phyloP scores from a whole-genome alignment of 768 basidiomycete species.

The Calocybe indica region DNA sequence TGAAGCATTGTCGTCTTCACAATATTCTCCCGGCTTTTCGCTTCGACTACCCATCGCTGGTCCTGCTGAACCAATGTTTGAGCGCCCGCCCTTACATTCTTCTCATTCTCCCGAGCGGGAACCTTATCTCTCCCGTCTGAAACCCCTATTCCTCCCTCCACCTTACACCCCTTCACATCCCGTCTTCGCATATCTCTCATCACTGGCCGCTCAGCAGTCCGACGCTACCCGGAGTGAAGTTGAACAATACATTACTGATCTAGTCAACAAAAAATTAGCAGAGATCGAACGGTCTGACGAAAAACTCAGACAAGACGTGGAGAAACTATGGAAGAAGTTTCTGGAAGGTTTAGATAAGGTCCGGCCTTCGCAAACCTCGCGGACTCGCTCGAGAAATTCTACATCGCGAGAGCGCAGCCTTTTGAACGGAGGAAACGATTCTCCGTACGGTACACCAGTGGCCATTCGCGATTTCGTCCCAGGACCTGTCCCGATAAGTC shows the following conservation, averaged over 20 bases:
- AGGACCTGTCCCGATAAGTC: slow-evolving; percentile 17
- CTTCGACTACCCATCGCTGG: slow-evolving; percentile 23
- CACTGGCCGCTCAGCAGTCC: slow-evolving; percentile 50
- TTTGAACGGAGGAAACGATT: slow-evolving; percentile 12
- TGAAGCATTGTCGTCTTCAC: slow-evolving; percentile 30
- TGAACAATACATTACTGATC: slow-evolving; percentile 49
- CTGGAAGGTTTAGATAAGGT: slow-evolving; percentile 38
- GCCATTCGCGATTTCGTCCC: slow-evolving; percentile 57
- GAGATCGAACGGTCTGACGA: slow-evolving; percentile 54
- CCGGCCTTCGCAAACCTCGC: slow-evolving; percentile 28
- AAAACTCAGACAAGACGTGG: slow-evolving; percentile 50
- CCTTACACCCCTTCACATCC: slow-evolving; percentile 75
- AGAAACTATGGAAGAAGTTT: slow-evolving; percentile 58
- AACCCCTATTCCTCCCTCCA: slow-evolving; percentile 64
- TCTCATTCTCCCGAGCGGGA: slow-evolving; percentile 21
- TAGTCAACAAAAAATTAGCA: slow-evolving; percentile 46
- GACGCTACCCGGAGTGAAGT: slow-evolving; percentile 47
- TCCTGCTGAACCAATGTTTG: slow-evolving; percentile 17
- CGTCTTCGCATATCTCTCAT: slow-evolving; percentile 59
- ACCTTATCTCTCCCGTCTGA: slow-evolving; percentile 45
- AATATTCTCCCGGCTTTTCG: slow-evolving; percentile 41
- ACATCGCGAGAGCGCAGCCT: slow-evolving; percentile 12
- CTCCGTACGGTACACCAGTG: slow-evolving; percentile 21
- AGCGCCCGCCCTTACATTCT: slow-evolving; percentile 17
- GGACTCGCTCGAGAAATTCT: slow-evolving; percentile 9